Base-by-base conservation (phyloP, 2,329 filamentous ascomycete species). In the Alternaria arborescens region DNA sequence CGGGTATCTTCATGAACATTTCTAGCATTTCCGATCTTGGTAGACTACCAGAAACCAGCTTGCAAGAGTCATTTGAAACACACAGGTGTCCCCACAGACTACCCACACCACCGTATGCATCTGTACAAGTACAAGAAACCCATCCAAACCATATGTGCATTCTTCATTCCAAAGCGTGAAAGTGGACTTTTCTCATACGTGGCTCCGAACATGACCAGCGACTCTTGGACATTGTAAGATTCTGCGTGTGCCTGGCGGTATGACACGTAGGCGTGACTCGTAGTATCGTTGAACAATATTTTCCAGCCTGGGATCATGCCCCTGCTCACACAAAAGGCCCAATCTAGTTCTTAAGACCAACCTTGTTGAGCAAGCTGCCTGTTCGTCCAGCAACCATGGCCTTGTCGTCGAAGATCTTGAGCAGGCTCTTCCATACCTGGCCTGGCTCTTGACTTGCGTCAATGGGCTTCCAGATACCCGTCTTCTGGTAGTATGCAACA, bases 381-480 rank as follows among this genome's bases (percentile, higher is more conserved):
- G 75, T 75, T 50, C 75, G 74, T 58, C 75, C 76, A 32, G 77
- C 77, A 55, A 78, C 72, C 53, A 73, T 67, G 30, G 78, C 73
- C 67, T 79, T 79, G 77, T 89, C 84, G 72, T 90, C 88, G 77
- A 99, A 94, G 73, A 97, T 89, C 74, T 89, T 88, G 65, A 98
- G 85, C 79, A 99, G 84, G 79, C 89, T 92, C 86, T 93, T 94
- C 95, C 95, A 99, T 64, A 99, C 95, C 81, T 94, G 90, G 48
- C 92, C 92, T 20, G 95, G 95, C 83, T 97, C 90, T 85, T 99
- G 93, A 84, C 92, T 96, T 67, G 95, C 95, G 79, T 99, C 95
- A 74, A 99, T 88, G 65, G 91, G 91, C 81, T 90, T 91, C 95
- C 95, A 99, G 85, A 99, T 97, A 71, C 94, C 94, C 51, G 92